Evolutionary conservation across 2,329 filamentous ascomycete species (phyloP), one percentile per base, ranked within the genome.

Genomic region (Cylindrodendrum hubeiense): DNA sequence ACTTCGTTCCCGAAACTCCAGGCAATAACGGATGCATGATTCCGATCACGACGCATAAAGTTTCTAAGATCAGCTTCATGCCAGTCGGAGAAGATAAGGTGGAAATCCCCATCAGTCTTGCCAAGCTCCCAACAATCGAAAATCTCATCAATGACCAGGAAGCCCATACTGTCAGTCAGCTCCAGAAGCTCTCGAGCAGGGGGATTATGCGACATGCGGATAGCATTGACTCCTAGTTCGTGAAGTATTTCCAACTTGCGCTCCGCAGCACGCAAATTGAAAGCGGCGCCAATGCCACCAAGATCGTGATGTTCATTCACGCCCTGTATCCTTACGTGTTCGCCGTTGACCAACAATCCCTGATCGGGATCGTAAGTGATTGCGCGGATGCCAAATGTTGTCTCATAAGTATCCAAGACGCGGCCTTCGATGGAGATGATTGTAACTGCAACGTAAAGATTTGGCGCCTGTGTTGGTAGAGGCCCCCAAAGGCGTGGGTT

Each of bases 1-100:
- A 88, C 79, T 72, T 88, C 86, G 71, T 89, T 89, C 3, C 86
- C 86, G 53, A 84, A 80, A 64, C 83, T 85, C 86, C 86, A 87
- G 1, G 78, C 78, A 28, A 86, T 77, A 22, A 88, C 76, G 1
- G 85, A 87, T 3, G 86, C 81, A 70, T 87, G 85, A 69, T 88
- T 88, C 19, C 85, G 79, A 72, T 88, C 86, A 8, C 86, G 82
- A 5, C 85, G 81, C n/a, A 88, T 69, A 61, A 87, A 84, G 1
- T 81, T 69, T 0, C 86, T 82, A 5, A 87, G 77, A 59, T 87
- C 85, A 0, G 84, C 77, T 75, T 88, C 85, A 63, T 83, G 79
- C 86, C 86, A 88, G 51, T 87, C 85, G 0, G 75, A 30, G 61
- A 86, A 88, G 64, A 87, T 81, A 17, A 83, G 69, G 65, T 86